Percentiles rank a stretch among this genome's conserved stretches.
These are phyloP conservation scores for Blastocystis sp. DNA, from an alignment of 352 stramenopile species.

Conservation along the genomic window DNA sequence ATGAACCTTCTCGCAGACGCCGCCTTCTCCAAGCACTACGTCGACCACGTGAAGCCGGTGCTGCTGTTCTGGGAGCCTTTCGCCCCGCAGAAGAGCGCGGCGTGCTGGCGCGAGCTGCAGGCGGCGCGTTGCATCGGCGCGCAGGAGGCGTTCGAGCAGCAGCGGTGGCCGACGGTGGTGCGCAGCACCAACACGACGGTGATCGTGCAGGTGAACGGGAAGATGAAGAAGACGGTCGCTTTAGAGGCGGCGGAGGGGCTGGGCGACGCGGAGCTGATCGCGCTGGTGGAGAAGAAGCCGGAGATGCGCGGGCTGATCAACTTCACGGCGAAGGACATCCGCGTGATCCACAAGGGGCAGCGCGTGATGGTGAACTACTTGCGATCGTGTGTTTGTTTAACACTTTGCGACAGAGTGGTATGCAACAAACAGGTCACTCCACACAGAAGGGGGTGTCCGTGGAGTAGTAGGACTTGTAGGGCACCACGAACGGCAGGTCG, in stretches of 20 bases:
- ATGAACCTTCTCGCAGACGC: conserved; percentile 19
- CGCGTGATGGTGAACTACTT: conserved; percentile 39
- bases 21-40: neutral
- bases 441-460: conserved; percentile 23
- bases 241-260: neutral
- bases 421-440: neutral
- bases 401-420: too few relatives aligned
- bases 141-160: conserved; percentile 2
- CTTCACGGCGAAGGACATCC: conserved; percentile 30
- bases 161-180: conserved; percentile 10
- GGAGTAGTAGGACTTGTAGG: conserved; percentile 11
- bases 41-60: conserved; percentile 45
- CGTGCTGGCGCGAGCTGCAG: conserved; percentile 43
- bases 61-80: conserved; percentile 39
- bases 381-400: neutral
- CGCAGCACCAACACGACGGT: neutral
- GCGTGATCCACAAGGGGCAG: conserved; percentile 36
- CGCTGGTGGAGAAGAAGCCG: conserved; percentile 38
- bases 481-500: conserved; percentile 27
- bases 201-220: conserved; percentile 60
- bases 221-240: conserved; percentile 46
- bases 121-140: neutral
- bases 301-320: conserved; percentile 4
- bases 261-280: neutral
- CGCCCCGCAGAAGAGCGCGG: conserved; percentile 29